Conservation (phyloP, 2,329 filamentous ascomycete genomes). For the Colletotrichum kahawae region DNA sequence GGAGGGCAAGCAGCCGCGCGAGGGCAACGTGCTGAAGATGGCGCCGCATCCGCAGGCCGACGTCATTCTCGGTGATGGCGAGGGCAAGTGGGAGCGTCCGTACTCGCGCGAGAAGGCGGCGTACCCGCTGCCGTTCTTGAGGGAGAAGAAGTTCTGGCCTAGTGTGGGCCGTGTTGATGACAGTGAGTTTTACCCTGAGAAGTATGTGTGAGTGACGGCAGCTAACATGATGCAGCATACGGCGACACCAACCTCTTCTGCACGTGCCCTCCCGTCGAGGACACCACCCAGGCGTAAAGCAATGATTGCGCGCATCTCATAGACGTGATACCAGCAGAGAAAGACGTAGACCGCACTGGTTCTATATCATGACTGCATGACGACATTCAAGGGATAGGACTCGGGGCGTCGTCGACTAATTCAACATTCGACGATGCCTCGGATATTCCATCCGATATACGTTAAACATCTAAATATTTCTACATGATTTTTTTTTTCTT, state of each 20-base stretch:
- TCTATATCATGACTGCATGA: not conserved
- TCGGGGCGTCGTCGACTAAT: not conserved
- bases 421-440: slow-evolving; percentile 10
- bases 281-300: slow-evolving; percentile 45
- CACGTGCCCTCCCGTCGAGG: slow-evolving; percentile 86
- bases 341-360: not conserved
- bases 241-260: slow-evolving; percentile 95
- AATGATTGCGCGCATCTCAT: slow-evolving; percentile 3
- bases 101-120: slow-evolving; percentile 85
- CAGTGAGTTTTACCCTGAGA: slow-evolving; percentile 59
- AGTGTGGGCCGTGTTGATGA: slow-evolving; percentile 86
- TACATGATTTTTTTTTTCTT: not conserved
- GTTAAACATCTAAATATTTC: not conserved
- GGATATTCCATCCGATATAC: not conserved
- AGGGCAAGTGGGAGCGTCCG: slow-evolving; percentile 75
- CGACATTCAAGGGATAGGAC: not conserved
- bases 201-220: not conserved
- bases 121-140: slow-evolving; percentile 81
- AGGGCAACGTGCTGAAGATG: slow-evolving; percentile 87
- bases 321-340: slow-evolving; percentile 6
- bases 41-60: slow-evolving; percentile 86
- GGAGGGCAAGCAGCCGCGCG: slow-evolving; percentile 74
- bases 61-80: slow-evolving; percentile 65
- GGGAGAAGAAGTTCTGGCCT: slow-evolving; percentile 99
- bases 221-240: slow-evolving; percentile 64